These are phyloP conservation scores for Paecilomyces sp. DNA, from an alignment of 2,329 filamentous ascomycete genomes.

Conservation along the genomic window DNA sequence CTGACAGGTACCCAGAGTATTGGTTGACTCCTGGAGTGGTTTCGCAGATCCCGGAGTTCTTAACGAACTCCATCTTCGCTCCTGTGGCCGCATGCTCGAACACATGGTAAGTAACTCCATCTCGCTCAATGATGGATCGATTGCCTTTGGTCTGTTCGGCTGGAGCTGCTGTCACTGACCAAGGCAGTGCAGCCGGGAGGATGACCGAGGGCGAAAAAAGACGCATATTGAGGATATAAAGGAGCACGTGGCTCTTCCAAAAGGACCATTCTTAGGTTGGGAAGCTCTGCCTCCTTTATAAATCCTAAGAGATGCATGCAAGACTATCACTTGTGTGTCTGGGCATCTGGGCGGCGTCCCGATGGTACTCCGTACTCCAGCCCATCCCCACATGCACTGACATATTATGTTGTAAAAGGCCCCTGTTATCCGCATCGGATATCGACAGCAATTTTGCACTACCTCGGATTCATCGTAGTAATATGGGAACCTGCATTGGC, in stretches of 20 bases:
- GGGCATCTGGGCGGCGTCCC: background rate
- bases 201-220: background rate
- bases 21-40: conserved; percentile 45
- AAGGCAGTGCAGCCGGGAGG: background rate
- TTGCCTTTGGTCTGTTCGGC: conserved; percentile 31
- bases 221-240: background rate
- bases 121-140: conserved; percentile 21
- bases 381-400: background rate
- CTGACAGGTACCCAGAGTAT: conserved; percentile 46
- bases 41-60: conserved; percentile 39
- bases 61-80: conserved; percentile 41
- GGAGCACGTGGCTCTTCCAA: too few species aligned
- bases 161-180: background rate
- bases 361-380: background rate
- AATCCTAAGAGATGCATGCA: background rate
- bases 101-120: conserved; percentile 38
- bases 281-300: background rate
- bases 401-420: background rate
- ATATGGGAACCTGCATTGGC: background rate
- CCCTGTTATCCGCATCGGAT: background rate
- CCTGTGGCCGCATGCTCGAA: conserved; percentile 44
- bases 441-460: background rate
- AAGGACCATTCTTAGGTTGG: too few species aligned
- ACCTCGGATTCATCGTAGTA: background rate
- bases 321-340: background rate